Base-by-base conservation (phyloP, 1,284 basidiomycete species). In the Sporisorium exsertum region DNA sequence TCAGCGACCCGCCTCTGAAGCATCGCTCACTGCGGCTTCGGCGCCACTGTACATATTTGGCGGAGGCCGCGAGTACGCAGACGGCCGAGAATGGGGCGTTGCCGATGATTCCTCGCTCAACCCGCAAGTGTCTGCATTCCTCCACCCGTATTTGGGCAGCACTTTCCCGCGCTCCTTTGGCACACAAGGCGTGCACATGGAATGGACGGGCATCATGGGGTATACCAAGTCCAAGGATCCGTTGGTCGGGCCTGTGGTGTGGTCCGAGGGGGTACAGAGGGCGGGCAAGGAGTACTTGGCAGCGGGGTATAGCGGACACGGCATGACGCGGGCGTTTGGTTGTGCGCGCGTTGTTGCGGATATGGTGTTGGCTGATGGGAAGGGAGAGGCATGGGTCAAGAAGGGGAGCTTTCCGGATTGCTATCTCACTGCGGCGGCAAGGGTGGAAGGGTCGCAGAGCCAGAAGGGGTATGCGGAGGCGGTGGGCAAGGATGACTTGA, bases 201-300 rank as follows among this genome's bases (percentile, higher is more conserved):
- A 88, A 1, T 92, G 91, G 93, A 92, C 91, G 2, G 93, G 93
- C 0, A 92, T 94, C 53, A 93, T 93, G 92, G 93, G 90, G 0
- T 92, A 88, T 79, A 93, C 93, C 0, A 87, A 87, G 58, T 87
- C 86, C 8, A 87, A 87, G 0, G 90, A 91, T 81, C 93, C 93
- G 0, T 89, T 93, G 68, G 92, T 94, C 2, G 77, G 78, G 1
- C 72, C 74, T 0, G 43, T 79, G 16, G 9, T 18, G 4, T 20
- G 32, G 49, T 13, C 7, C 16, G 26, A 32, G 7, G 47, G 35
- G 4, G 27, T 13, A 1, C 7, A 29, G 24, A 29, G 35, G 13
- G 13, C 8, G 13, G 59, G 8, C 4, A 91, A 91, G 0, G 92
- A 94, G 73, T 94, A 89, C 75, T 89, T 94, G 20, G 87, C 91